Conservation (phyloP, 352 stramenopile species). For the Phytophthora litchii region DNA sequence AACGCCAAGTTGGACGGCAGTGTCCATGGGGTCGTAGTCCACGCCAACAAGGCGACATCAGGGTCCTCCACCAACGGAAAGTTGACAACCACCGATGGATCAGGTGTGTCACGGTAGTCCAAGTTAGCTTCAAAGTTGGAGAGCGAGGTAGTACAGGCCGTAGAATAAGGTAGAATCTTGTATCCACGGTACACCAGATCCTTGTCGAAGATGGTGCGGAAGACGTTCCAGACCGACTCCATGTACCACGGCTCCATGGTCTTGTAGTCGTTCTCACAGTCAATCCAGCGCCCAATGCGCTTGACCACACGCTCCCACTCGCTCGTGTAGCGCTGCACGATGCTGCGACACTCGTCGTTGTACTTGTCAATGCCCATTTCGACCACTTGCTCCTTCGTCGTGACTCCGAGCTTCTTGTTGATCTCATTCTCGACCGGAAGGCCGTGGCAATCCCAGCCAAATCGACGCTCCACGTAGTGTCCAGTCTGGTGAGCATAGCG, state of each 20-base stretch:
- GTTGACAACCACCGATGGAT: conserved; percentile 97
- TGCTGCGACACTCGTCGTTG: conserved; percentile 97
- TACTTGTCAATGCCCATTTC: conserved; percentile 99
- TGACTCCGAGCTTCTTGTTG: conserved; percentile 99
- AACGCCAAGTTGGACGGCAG: conserved; percentile 98
- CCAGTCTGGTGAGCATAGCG: conserved; percentile 98
- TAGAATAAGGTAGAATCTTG: conserved; percentile 99
- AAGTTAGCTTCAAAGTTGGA: conserved; percentile 99
- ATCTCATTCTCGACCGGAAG: conserved; percentile 99
- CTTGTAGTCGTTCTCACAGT: conserved; percentile 99
- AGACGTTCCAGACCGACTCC: conserved; percentile 99
- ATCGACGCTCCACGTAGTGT: conserved; percentile 96
- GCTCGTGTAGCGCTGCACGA: conserved; percentile 98
- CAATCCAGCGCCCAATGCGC: conserved; percentile 99
- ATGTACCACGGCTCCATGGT: conserved; percentile 99
- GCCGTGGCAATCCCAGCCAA: conserved; percentile 99
- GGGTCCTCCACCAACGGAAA: conserved; percentile 94
- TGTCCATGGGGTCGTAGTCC: conserved; percentile 99
- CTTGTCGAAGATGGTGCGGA: conserved; percentile 98
- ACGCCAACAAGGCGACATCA: conserved; percentile 92
- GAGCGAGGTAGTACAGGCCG: conserved; percentile 96
- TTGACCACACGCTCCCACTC: conserved; percentile 99
- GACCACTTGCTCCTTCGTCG: conserved; percentile 96
- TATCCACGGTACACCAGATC: conserved; percentile 99
- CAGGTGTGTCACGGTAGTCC: conserved; percentile 99